Base-by-base conservation (phyloP, 345 rosid species). In the Moringa oleifera region DNA sequence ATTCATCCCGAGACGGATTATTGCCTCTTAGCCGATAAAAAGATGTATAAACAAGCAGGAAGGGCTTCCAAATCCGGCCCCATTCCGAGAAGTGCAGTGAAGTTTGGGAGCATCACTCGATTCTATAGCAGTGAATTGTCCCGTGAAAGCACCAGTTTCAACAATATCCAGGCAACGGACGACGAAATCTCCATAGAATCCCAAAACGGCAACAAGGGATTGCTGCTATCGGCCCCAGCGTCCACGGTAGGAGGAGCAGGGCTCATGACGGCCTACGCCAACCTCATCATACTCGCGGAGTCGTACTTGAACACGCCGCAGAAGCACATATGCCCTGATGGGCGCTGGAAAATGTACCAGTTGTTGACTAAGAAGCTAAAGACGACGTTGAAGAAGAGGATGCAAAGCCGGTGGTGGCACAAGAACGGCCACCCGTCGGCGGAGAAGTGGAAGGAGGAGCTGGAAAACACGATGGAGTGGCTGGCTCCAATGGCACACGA, bases 171-270 rank as follows among this genome's bases (percentile, higher is more conserved):
- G 16, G 23, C 60, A 1, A 5, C 55, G 17, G 55, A 62, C 41
- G 19, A 62, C 18, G 28, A n/a, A 17, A 11, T 25, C 18, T 18
- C 53, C 52, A 5, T 23, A 24, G 58, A 18, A 54, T 1, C 17
- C 20, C 23, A 18, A 7, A 28, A 21, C 9, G 9, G 20, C 47
- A 66, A 51, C 65, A 59, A 41, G 5, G 55, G 51, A 19, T 50
- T 67, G 21, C 22, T 64, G 51, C 69, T 58, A 22, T 62, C 68
- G 20, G 64, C 79, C 7, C 53, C 77, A 1, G 57, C 50, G 6
- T 57, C 70, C 41, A 79, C 80, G 2, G 82, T 73, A 0, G 89
- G 89, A 0, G 72, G 74, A 20, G 74, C 86, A 6, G 84, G 89
- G 52, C 84, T 84, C 10, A 69, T 79, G 10, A 0, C 61, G 22